phyloP scores from a whole-genome alignment of 2,329 filamentous ascomycete genomes.

The Aspergillus awamori region DNA sequence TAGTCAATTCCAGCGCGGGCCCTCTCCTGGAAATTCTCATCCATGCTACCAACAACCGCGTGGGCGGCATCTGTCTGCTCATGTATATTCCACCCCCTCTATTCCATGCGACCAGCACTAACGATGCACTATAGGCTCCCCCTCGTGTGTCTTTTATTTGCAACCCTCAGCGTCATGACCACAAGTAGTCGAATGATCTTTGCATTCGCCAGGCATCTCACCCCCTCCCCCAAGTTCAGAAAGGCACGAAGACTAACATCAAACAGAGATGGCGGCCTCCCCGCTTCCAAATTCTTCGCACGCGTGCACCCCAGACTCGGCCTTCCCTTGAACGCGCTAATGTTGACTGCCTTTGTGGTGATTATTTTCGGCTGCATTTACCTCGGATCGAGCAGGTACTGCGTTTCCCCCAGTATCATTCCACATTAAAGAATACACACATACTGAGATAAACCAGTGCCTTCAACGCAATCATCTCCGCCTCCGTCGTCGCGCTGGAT shows the following conservation, averaged over 20 bases:
- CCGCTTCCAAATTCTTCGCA: constrained; percentile 61
- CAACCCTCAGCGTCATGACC: constrained; percentile 36
- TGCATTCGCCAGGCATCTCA: constrained; percentile 31
- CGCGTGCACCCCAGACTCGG: constrained; percentile 62
- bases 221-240: neutral
- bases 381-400: constrained; percentile 56
- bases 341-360: constrained; percentile 62
- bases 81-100: constrained; percentile 44
- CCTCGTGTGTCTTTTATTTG: constrained; percentile 32
- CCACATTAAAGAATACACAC: no score
- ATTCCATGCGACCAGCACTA: neutral
- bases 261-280: constrained; percentile 65
- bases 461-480: constrained; percentile 71
- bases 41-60: constrained; percentile 63
- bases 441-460: constrained; percentile 48
- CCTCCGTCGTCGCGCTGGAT: constrained; percentile 71
- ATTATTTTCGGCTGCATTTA: constrained; percentile 71
- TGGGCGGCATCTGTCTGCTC: constrained; percentile 64
- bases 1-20: constrained; percentile 59
- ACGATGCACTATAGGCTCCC: constrained; percentile 27
- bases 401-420: constrained; percentile 29
- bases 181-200: constrained; percentile 38
- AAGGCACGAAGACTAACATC: neutral
- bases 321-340: constrained; percentile 67
- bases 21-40: constrained; percentile 65